These are phyloP conservation scores for Coleophoma cylindrospora DNA, from an alignment of 2,329 filamentous ascomycete species.

Conservation along the genomic window DNA sequence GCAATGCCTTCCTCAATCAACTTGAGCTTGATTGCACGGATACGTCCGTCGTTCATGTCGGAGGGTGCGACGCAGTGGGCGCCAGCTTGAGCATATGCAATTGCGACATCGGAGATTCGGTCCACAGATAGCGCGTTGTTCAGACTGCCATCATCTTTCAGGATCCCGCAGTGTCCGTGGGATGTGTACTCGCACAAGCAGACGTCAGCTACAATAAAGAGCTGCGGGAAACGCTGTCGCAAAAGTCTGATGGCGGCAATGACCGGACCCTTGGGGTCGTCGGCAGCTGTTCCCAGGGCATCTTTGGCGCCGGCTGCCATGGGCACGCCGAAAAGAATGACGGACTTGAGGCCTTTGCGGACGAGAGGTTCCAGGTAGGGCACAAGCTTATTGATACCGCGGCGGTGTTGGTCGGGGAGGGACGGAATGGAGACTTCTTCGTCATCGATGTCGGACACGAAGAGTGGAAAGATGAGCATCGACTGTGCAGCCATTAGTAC, in stretches of 20 bases:
- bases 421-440: constrained; percentile 89
- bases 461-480: constrained; percentile 97
- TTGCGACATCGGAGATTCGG: constrained; percentile 93
- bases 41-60: constrained; percentile 98
- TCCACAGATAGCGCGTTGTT: constrained; percentile 94
- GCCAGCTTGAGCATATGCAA: constrained; percentile 91
- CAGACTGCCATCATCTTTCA: constrained; percentile 85
- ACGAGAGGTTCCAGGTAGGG: constrained; percentile 83
- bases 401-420: constrained; percentile 83
- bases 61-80: constrained; percentile 96
- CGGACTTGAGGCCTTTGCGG: constrained; percentile 82
- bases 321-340: constrained; percentile 95
- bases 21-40: constrained; percentile 96
- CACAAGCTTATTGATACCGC: constrained; percentile 80
- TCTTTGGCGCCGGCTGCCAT: constrained; percentile 79
- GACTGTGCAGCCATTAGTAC: constrained; percentile 49
- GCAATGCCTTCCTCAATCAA: constrained; percentile 91
- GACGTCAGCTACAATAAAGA: constrained; percentile 90
- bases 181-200: constrained; percentile 98
- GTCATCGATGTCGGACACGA: constrained; percentile 90
- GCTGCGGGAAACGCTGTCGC: constrained; percentile 76
- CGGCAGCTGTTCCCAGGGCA: constrained; percentile 83
- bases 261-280: constrained; percentile 89
- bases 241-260: constrained; percentile 82
- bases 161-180: constrained; percentile 94